phyloP scores from a whole-genome alignment of 2,329 filamentous ascomycete species.

The Fusarium algeriense region DNA sequence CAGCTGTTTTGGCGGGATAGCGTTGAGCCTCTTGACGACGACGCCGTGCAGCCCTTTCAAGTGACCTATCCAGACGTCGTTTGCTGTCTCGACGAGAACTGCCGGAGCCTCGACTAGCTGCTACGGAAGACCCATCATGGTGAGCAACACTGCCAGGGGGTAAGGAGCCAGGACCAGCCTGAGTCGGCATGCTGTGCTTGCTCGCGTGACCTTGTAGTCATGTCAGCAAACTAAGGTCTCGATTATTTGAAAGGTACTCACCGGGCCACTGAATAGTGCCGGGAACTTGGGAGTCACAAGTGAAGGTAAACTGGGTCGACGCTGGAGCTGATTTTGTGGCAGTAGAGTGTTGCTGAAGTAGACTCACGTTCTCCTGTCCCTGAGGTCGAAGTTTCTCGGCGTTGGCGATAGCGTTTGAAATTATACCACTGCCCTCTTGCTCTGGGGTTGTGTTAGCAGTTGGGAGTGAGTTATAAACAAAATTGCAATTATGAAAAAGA shows the following conservation, averaged over 20 bases:
- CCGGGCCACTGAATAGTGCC: constrained; percentile 83
- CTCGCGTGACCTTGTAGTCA: constrained; percentile 41
- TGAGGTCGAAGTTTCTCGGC: constrained; percentile 77
- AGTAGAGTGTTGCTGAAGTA: constrained; percentile 76
- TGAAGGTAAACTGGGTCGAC: constrained; percentile 95
- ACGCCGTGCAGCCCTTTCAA: constrained; percentile 79
- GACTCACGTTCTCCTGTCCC: constrained; percentile 82
- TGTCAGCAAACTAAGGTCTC: constrained; percentile 9
- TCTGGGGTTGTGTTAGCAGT: constrained; percentile 36
- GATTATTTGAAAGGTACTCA: constrained; percentile 39
- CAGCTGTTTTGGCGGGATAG: constrained; percentile 75
- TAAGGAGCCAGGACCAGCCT: constrained; percentile 25
- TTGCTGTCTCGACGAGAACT: constrained; percentile 68
- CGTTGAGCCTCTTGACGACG: constrained; percentile 82
- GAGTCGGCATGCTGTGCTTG: constrained; percentile 40
- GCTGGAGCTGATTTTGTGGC: constrained; percentile 72
- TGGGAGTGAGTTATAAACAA: not conserved
- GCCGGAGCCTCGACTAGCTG: constrained; percentile 47
- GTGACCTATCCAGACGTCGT: constrained; percentile 76
- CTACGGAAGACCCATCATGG: constrained; percentile 54
- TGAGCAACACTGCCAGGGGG: constrained; percentile 29
- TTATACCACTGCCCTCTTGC: constrained; percentile 77
- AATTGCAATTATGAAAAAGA: not conserved
- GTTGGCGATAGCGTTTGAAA: constrained; percentile 91
- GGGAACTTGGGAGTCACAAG: constrained; percentile 89